phyloP scores from a whole-genome alignment of 495 filamentous ascomycete species.

The Cladorrhinum samala region DNA sequence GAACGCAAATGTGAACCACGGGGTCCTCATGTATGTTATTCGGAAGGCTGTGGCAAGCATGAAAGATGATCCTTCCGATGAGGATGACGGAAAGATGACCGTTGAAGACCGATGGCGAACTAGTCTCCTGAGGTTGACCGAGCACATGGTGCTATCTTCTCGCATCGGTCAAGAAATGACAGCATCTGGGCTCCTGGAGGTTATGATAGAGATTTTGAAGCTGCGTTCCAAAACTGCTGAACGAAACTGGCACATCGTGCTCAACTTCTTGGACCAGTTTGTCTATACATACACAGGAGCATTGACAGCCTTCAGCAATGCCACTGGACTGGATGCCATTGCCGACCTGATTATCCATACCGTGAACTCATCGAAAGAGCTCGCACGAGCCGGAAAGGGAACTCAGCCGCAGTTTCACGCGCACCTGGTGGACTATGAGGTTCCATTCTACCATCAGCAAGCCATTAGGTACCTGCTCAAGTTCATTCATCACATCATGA shows the following conservation, averaged over 20 bases:
- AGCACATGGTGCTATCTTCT: constrained; percentile 63
- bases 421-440: constrained; percentile 79
- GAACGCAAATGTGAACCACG: constrained; percentile 91
- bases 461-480: constrained; percentile 90
- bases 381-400: constrained; percentile 59
- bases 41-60: constrained; percentile 84
- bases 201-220: constrained; percentile 83
- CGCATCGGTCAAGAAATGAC: constrained; percentile 71
- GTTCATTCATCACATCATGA: constrained; percentile 93
- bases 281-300: constrained; percentile 76
- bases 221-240: constrained; percentile 77
- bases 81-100: constrained; percentile 47
- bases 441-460: constrained; percentile 87
- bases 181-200: constrained; percentile 77
- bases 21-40: constrained; percentile 88
- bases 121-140: constrained; percentile 72
- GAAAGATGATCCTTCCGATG: constrained; percentile 49
- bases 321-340: constrained; percentile 78
- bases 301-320: constrained; percentile 68
- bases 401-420: constrained; percentile 74
- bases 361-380: constrained; percentile 62
- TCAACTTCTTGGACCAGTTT: constrained; percentile 80
- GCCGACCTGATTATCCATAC: constrained; percentile 77
- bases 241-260: constrained; percentile 69
- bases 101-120: constrained; percentile 84